These are phyloP conservation scores for Kodamaea alishanica DNA, from an alignment of 1,139 yeast species.

Conservation along the genomic window DNA sequence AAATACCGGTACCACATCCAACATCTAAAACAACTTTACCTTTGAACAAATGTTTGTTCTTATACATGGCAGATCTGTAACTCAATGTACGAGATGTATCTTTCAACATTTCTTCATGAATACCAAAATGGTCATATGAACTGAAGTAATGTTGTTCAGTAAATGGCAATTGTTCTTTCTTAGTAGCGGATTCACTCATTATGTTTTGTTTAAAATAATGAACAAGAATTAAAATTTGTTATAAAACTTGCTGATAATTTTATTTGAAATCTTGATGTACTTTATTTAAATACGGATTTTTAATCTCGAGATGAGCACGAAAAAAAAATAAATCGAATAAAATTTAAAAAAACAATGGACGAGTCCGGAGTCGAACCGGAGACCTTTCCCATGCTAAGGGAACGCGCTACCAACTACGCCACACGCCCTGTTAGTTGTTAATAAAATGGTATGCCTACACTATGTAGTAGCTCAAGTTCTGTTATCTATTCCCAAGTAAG, in stretches of 20 bases:
- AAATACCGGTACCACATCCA: constrained; percentile 97
- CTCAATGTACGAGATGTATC: constrained; percentile 91
- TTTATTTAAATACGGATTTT: neutral
- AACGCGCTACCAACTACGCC: constrained; percentile 93
- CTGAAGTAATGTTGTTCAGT: constrained; percentile 90
- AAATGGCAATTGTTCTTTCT: constrained; percentile 50
- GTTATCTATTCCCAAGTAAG: too few species aligned
- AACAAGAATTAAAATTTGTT: neutral
- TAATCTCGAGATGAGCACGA: neutral
- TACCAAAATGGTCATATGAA: constrained; percentile 95
- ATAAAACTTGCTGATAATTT: neutral
- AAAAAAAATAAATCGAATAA: neutral
- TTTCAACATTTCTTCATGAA: constrained; percentile 98
- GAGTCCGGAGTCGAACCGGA: constrained; percentile 89
- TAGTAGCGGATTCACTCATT: constrained; percentile 39
- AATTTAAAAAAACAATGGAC: constrained; percentile 41
- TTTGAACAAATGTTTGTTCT: constrained; percentile 84
- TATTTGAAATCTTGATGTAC: neutral
- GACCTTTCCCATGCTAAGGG: constrained; percentile 89
- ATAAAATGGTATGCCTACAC: too few species aligned
- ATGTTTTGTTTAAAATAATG: neutral
- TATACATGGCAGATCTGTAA: constrained; percentile 88
- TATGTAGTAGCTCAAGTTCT: too few species aligned
- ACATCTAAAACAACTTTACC: constrained; percentile 96
- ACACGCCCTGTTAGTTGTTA: constrained; percentile 65